Evolutionary conservation across 495 filamentous ascomycete species (phyloP), one percentile per base, ranked within the genome.

Genomic region (Talaromyces adpressus): DNA sequence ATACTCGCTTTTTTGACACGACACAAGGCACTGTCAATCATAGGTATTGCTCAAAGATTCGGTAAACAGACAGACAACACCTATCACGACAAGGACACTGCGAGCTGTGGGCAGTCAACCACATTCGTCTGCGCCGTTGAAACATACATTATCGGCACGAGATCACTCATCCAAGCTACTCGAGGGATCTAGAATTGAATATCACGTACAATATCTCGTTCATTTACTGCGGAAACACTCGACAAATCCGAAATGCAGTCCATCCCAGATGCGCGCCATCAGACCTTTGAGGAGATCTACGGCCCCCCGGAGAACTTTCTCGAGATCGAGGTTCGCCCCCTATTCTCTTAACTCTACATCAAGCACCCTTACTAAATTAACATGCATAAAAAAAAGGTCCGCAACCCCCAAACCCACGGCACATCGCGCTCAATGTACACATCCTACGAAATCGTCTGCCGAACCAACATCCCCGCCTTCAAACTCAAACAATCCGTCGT

Each of bases 241-340:
- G 30, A 20, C 14, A 22, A 14, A 41, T 71, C 29, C 72, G 88
- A 82, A 64, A 87, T 92, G 88, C 87, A 91, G 78, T 87, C 89
- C 63, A 87, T 93, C 78, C 90, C 90, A 14, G 89, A 91, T 75
- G 87, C 87, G 58, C 90, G 93, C 66, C 85, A 89, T 73, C 94
- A 98, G 81, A 92, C 88, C 69, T 98, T 96, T 71, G 94, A 98
- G 78, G 94, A 98, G 84, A 96, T 98, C 73, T 98, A 98, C 75
- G 94, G 93, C 4, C 93, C 93, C 14, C 94, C 95, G 16, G 94
- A 98, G 84, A 98, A 98, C 77, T 97, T 97, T 73, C 84, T 98
- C 41, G 94, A 98, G 79, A 95, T 98, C 53, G 95, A 98, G 78
- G 94, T 97, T 62, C 27, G 25, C 22, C 32, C 36, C 18, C 62